Evolutionary conservation across 2,329 filamentous ascomycete genomes (phyloP).

Genomic region (Venturia aucupariae): DNA sequence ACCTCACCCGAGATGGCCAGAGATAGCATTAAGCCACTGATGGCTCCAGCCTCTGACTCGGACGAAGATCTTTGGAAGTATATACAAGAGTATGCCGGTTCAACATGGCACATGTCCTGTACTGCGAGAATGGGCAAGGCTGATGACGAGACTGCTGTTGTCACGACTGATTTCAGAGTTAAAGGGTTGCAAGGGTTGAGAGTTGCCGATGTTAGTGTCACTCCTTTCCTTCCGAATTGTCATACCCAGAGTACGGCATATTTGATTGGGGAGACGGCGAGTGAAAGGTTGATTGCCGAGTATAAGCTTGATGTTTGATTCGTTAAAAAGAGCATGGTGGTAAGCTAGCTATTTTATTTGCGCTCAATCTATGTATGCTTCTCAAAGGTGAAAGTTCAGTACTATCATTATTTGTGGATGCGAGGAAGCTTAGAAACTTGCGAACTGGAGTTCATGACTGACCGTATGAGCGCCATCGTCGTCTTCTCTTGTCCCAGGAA

Average conservation of each 20-base stretch:
- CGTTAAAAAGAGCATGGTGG: neutral
- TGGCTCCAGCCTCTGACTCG: constrained; percentile 37
- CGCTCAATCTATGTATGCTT: neutral
- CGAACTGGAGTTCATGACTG: no score
- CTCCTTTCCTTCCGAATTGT: constrained; percentile 30
- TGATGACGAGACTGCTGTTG: constrained; percentile 21
- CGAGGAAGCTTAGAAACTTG: no score
- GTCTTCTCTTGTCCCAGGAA: no score
- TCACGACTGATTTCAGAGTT: constrained; percentile 37
- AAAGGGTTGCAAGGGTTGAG: constrained; percentile 31
- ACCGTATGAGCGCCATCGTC: no score
- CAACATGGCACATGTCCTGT: constrained; percentile 47
- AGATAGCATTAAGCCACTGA: constrained; percentile 33
- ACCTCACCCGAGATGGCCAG: constrained; percentile 38
- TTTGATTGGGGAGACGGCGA: constrained; percentile 42
- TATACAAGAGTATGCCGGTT: constrained; percentile 37
- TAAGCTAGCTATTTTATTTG: neutral
- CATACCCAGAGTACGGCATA: constrained; percentile 48
- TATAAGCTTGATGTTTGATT: constrained; percentile 28
- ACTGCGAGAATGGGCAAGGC: constrained; percentile 49
- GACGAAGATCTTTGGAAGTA: constrained; percentile 46
- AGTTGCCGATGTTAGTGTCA: constrained; percentile 36
- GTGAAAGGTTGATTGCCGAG: constrained; percentile 40
- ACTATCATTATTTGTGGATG: no score
- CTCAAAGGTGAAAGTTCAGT: no score